Conservation (phyloP, 345 rosid species). For the Rhodomyrtus tomentosa region DNA sequence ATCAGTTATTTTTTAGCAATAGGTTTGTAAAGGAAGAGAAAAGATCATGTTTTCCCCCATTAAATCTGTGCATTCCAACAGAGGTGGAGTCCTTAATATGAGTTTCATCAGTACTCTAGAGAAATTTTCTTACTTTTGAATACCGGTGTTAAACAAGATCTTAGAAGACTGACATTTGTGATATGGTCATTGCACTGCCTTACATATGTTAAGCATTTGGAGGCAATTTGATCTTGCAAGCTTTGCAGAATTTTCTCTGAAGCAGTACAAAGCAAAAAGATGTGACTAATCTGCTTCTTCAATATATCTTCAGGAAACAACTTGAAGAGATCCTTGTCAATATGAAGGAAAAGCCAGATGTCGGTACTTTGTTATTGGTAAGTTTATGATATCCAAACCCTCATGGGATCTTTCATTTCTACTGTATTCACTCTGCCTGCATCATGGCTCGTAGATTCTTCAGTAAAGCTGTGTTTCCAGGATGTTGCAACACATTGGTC, state of each 20-base stretch:
- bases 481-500: background rate
- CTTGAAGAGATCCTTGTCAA: constrained; percentile 73
- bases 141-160: background rate
- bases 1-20: background rate
- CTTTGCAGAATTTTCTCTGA: background rate
- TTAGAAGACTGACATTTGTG: background rate
- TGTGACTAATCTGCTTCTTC: background rate
- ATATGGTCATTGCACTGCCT: background rate
- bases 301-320: constrained; percentile 58
- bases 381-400: constrained; percentile 3
- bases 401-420: background rate
- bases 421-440: background rate
- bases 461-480: background rate
- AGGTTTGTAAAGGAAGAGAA: background rate
- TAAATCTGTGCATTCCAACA: background rate
- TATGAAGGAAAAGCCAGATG: constrained; percentile 93
- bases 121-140: background rate
- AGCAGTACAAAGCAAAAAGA: background rate
- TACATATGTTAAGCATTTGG: background rate
- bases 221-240: background rate
- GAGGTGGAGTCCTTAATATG: background rate
- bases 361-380: constrained; percentile 75
- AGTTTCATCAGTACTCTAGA: background rate
- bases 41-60: background rate
- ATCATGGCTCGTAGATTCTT: background rate